phyloP scores from a whole-genome alignment of 2,329 filamentous ascomycete genomes.

The Ramularia collo-cygni region DNA sequence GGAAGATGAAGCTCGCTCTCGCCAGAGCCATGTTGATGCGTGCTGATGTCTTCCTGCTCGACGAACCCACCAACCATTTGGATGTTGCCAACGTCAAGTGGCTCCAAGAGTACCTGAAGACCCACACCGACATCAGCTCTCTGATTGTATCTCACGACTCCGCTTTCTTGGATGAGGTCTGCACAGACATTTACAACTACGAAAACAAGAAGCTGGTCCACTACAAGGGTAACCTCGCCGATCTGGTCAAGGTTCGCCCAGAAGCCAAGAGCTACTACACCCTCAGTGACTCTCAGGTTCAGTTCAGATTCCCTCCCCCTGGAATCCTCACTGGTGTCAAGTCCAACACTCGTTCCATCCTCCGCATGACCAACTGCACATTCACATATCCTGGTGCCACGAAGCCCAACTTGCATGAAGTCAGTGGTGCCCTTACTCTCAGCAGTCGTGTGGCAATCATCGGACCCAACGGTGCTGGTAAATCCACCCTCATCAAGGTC shows the following conservation, averaged over 20 bases:
- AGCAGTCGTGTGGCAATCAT: slow-evolving; percentile 95
- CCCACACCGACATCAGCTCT: slow-evolving; percentile 92
- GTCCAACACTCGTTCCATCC: slow-evolving; percentile 85
- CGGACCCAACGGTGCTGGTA: slow-evolving; percentile 93
- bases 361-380: slow-evolving; percentile 86
- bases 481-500: slow-evolving; percentile 96
- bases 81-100: slow-evolving; percentile 95
- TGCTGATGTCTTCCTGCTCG: slow-evolving; percentile 91
- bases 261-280: slow-evolving; percentile 99
- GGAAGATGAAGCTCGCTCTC: slow-evolving; percentile 99
- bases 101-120: slow-evolving; percentile 91
- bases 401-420: slow-evolving; percentile 82
- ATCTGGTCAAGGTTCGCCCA: slow-evolving; percentile 81
- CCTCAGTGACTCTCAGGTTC: slow-evolving; percentile 74
- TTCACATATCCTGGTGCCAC: slow-evolving; percentile 87
- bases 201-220: slow-evolving; percentile 91
- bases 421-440: slow-evolving; percentile 78
- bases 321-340: slow-evolving; percentile 94
- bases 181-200: slow-evolving; percentile 98
- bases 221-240: slow-evolving; percentile 75
- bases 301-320: slow-evolving; percentile 97
- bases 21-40: slow-evolving; percentile 94
- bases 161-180: slow-evolving; percentile 91
- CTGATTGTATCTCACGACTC: slow-evolving; percentile 99
- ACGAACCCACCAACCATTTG: slow-evolving; percentile 98